Evolutionary conservation across 805 yeast species (phyloP).

Genomic region (Spathaspora passalidarum): DNA sequence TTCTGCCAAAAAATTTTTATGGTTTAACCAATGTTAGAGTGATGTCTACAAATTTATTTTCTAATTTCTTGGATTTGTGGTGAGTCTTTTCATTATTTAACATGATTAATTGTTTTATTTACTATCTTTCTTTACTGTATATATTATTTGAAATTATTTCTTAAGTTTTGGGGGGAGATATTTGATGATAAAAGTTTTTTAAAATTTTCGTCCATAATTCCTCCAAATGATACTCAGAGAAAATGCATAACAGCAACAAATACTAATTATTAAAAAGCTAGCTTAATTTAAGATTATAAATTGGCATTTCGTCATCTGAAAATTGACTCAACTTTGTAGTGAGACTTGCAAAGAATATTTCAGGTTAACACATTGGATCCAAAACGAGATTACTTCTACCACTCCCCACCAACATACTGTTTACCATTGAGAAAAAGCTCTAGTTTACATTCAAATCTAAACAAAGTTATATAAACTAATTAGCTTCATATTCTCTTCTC

Average conservation of each 20-base stretch:
- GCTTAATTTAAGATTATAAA: no score
- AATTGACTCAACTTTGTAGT: no score
- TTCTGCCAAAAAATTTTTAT: constrained; percentile 6
- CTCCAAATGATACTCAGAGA: neutral
- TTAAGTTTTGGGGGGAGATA: neutral
- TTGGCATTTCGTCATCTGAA: no score
- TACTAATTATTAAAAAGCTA: no score
- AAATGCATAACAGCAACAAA: no score
- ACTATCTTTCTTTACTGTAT: neutral
- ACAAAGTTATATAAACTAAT: neutral
- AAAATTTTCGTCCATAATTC: neutral
- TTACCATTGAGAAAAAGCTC: no score
- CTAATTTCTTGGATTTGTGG: neutral
- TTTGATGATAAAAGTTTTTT: neutral
- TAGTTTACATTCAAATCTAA: neutral
- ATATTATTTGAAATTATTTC: neutral
- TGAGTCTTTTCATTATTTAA: no score
- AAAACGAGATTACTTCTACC: no score
- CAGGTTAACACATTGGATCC: no score
- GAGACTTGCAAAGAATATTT: no score
- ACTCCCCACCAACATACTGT: no score
- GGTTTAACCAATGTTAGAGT: neutral
- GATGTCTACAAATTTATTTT: neutral
- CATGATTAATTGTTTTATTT: no score
- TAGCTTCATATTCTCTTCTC: constrained; percentile 16